Evolutionary conservation across 148 eudicot species (phyloP), one percentile per base, ranked within the genome.

Genomic region (Chenopodium formosanum): DNA sequence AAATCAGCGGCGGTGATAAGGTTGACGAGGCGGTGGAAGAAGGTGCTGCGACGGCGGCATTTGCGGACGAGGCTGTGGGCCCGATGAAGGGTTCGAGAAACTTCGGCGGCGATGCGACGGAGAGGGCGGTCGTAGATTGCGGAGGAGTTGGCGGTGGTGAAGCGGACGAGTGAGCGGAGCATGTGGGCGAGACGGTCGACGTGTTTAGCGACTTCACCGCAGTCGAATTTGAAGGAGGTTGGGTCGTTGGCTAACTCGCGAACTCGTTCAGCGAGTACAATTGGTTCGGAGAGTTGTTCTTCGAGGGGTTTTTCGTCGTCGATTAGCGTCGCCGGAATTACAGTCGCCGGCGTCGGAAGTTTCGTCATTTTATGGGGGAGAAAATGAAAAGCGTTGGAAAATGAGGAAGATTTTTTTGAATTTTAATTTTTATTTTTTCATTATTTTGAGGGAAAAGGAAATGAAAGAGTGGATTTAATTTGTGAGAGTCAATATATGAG

Each of bases 1-100:
- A 95, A 95, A 66, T 93, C 98, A 14, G 97, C 88, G 40, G 88
- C 82, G 76, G 82, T 68, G 9, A 91, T 91, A 14, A 91, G 85
- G 46, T 82, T 85, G 67, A 95, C 78, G 23, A 91, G 72, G 3
- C 93, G 93, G 52, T 83, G 84, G 64, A 95, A 72, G 27, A 91
- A 11, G 75, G 85, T 83, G 14, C 92, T 82, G 29, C 94, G 84
- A 29, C 91, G 90, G 53, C 88, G 90, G 83, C 96, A 92, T 71
- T 88, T 91, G 23, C 86, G 87, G 72, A 89, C 74, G 0, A 94
- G 81, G n/a, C 81, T 25, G 23, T 89, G 71, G 3, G 96, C 84
- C 13, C 86, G 85, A 25, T 68, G 65, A 16, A 94, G 88, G 74
- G 77, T 90, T 1, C 71, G 75, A 1, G 91, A 50, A 2, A 83